phyloP scores from a whole-genome alignment of 2,329 filamentous ascomycete genomes.

The Didymella exigua region DNA sequence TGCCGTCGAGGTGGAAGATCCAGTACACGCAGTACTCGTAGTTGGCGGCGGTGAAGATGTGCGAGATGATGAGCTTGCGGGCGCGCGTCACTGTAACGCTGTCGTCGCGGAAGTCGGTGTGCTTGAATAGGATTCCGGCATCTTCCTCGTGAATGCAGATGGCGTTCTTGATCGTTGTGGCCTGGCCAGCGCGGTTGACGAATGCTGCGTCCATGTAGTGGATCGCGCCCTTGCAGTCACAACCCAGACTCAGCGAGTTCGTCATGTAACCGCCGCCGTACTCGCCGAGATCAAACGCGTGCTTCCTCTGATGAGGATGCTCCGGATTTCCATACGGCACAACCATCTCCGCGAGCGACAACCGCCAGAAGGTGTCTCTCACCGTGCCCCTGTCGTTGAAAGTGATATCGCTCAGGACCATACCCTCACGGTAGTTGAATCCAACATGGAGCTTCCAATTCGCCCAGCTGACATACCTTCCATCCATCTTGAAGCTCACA shows the following conservation, averaged over 20 bases:
- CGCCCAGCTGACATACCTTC: conserved; percentile 81
- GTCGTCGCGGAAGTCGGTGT: conserved; percentile 90
- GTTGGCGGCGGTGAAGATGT: conserved; percentile 94
- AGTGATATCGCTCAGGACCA: conserved; percentile 87
- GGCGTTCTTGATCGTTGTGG: conserved; percentile 86
- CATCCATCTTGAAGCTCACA: conserved; percentile 80
- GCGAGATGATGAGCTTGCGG: conserved; percentile 83
- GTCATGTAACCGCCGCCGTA: conserved; percentile 85
- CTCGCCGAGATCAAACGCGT: conserved; percentile 81
- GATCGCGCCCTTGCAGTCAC: conserved; percentile 88
- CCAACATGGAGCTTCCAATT: conserved; percentile 93
- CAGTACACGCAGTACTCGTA: conserved; percentile 91
- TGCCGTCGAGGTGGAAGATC: conserved; percentile 92
- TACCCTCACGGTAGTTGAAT: conserved; percentile 93
- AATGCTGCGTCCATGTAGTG: conserved; percentile 91
- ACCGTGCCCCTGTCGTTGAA: conserved; percentile 81
- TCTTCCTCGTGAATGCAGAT: conserved; percentile 97
- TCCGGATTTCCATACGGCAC: conserved; percentile 86
- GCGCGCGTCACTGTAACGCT: conserved; percentile 84
- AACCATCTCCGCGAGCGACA: conserved; percentile 92
- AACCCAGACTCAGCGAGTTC: conserved; percentile 75
- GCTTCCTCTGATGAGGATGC: conserved; percentile 78
- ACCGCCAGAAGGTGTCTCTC: conserved; percentile 82
- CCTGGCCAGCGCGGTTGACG: conserved; percentile 75
- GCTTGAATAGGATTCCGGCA: conserved; percentile 89